Conservation (phyloP, 2,329 filamentous ascomycete genomes). For the Pestalotiopsis fici region DNA sequence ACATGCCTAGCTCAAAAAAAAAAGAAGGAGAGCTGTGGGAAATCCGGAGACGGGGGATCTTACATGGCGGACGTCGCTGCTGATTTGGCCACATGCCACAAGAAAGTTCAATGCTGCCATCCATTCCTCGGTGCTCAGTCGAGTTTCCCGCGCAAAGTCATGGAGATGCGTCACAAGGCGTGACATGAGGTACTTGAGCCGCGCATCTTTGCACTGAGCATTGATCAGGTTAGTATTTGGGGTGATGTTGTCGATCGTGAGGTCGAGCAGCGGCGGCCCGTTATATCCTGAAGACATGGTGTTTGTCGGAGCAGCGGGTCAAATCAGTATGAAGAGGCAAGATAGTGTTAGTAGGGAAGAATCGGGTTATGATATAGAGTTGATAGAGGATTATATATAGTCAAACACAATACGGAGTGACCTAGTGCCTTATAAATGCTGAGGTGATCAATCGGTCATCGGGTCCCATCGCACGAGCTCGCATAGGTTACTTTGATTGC, state of each 20-base stretch:
- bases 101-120: constrained; percentile 73
- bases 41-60: constrained; percentile 14
- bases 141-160: constrained; percentile 79
- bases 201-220: constrained; percentile 63
- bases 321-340: not conserved
- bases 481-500: not conserved
- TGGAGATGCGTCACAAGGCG: constrained; percentile 76
- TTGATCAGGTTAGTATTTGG: constrained; percentile 76
- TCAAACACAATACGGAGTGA: not conserved
- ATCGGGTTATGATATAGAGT: not conserved
- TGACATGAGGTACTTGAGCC: constrained; percentile 72
- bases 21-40: not conserved
- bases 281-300: constrained; percentile 23
- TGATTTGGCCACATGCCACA: constrained; percentile 72
- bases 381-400: not conserved
- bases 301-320: not conserved
- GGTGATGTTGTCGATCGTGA: constrained; percentile 80
- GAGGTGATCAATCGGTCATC: not conserved
- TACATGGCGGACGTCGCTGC: constrained; percentile 72
- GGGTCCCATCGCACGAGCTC: not conserved
- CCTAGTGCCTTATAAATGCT: constrained; percentile 1
- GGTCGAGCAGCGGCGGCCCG: constrained; percentile 61
- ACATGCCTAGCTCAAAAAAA: not conserved
- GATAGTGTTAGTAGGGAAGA: not conserved
- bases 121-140: constrained; percentile 77